phyloP scores from a whole-genome alignment of 2,329 filamentous ascomycete genomes.

The Bimuria novae-zelandiae region DNA sequence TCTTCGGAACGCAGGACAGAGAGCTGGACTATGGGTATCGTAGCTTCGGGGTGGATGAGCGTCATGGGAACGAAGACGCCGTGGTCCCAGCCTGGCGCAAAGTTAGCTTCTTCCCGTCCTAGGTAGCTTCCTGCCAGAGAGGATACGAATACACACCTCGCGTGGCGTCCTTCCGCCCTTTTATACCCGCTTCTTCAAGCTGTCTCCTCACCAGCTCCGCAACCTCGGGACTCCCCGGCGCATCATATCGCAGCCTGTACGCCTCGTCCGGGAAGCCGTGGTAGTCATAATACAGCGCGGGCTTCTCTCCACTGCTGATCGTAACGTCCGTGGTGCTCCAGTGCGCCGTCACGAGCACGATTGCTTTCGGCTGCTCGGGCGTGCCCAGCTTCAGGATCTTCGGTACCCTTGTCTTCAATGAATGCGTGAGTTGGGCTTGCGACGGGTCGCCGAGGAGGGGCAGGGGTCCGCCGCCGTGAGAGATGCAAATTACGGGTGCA shows the following conservation, averaged over 20 bases:
- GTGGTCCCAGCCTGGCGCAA: conserved; percentile 59
- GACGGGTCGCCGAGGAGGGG: conserved; percentile 61
- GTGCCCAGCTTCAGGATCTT: conserved; percentile 61
- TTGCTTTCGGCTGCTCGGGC: conserved; percentile 55
- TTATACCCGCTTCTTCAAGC: conserved; percentile 54
- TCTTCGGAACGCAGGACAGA: conserved; percentile 60
- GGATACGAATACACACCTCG: conserved; percentile 41
- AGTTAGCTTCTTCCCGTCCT: not conserved
- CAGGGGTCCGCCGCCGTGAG: conserved; percentile 57
- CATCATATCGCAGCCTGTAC: conserved; percentile 62
- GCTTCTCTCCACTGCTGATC: conserved; percentile 56
- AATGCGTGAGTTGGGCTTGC: conserved; percentile 57
- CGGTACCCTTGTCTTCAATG: conserved; percentile 59
- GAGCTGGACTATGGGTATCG: conserved; percentile 61
- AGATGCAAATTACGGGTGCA: conserved; percentile 46
- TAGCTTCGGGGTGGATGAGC: conserved; percentile 58
- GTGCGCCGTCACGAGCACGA: conserved; percentile 63
- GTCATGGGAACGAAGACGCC: conserved; percentile 64
- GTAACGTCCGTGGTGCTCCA: conserved; percentile 58
- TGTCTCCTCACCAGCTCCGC: conserved; percentile 56
- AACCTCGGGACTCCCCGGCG: conserved; percentile 59
- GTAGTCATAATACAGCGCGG: conserved; percentile 62
- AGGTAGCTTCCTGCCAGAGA: too few relatives aligned
- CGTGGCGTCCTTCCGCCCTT: conserved; percentile 34
- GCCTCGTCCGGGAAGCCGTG: conserved; percentile 61